Evolutionary conservation across 495 filamentous ascomycete genomes (phyloP), one percentile per base, ranked within the genome.

Genomic region (Penicillium canariense): DNA sequence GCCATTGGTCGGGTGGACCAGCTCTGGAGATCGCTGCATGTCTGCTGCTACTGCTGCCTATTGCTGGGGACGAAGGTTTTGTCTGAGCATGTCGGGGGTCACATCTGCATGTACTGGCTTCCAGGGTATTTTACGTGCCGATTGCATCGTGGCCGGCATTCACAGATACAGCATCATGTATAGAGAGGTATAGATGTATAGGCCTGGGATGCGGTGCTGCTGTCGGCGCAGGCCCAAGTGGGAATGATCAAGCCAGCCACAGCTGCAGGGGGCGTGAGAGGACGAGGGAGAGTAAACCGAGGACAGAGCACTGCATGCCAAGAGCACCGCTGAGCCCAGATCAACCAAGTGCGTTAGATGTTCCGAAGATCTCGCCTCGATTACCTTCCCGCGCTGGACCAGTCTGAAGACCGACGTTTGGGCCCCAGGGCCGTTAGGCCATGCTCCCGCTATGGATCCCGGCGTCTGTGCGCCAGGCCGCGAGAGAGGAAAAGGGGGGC

Each of bases 331-430:
- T 18, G 40, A 45, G 50, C 48, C 54, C 45, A 52, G 58, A 61
- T 61, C 45, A 50, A 38, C 49, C 28, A 34, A 22, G 20, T 56
- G 53, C 49, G 55, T 56, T 58, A 47, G 48, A 52, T 11, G n/a
- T 42, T 59, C 28, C 50, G 56, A 60, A 60, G 63, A 63, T 60
- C 63, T 60, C 15, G 39, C 38, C 38, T 22, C 54, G 54, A 60
- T 66, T 63, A 36, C 55, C 55, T 58, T 56, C 35, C 25, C 18
- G 43, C 40, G 28, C 38, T 48, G 42, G 47, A 48, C 40, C 53
- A 52, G 18, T 46, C 46, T 55, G 17, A 40, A 42, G 26, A 27
- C 52, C 36, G 48, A 55, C 46, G 56, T 40, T 61, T 38, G 30
- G 56, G 48, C 59, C 55, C 36, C 39, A 44, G 48, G 34, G 46